phyloP scores from a whole-genome alignment of 2,329 filamentous ascomycete genomes.

The Colletotrichum sp. region DNA sequence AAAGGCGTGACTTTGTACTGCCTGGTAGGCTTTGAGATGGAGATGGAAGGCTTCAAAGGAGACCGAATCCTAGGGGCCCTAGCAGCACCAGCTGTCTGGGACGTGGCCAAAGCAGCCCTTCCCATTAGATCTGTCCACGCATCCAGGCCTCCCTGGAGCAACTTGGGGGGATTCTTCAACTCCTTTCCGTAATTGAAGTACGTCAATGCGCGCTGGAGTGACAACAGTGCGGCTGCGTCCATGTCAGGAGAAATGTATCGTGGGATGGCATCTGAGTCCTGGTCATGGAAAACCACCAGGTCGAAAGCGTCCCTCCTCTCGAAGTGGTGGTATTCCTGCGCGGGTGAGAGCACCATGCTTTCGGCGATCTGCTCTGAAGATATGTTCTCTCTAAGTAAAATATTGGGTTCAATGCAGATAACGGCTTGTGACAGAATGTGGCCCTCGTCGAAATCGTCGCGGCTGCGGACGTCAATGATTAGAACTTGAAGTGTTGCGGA shows the following conservation, averaged over 20 bases:
- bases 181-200: slow-evolving; percentile 84
- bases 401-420: slow-evolving; percentile 86
- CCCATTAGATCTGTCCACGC: slow-evolving; percentile 90
- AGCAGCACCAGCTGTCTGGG: slow-evolving; percentile 26
- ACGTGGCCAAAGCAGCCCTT: slow-evolving; percentile 60
- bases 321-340: slow-evolving; percentile 79
- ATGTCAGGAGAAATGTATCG: slow-evolving; percentile 33
- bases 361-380: slow-evolving; percentile 68
- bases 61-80: slow-evolving; percentile 9
- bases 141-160: slow-evolving; percentile 82
- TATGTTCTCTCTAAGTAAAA: slow-evolving; percentile 72
- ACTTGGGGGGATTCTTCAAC: slow-evolving; percentile 73
- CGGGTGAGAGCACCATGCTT: slow-evolving; percentile 72
- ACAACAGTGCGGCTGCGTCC: slow-evolving; percentile 64
- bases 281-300: slow-evolving; percentile 89
- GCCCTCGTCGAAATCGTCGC: slow-evolving; percentile 83
- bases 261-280: slow-evolving; percentile 62
- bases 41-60: slow-evolving; percentile 13
- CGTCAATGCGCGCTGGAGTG: slow-evolving; percentile 78
- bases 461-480: slow-evolving; percentile 83
- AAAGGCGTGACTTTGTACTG: slow-evolving; percentile 68
- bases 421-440: slow-evolving; percentile 86
- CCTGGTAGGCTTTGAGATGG: slow-evolving; percentile 33
- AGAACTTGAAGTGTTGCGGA: slow-evolving; percentile 64
- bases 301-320: slow-evolving; percentile 78